Evolutionary conservation across 192 early-diverging fungal genomes (phyloP).

Genomic region (Umbelopsis ramanniana): DNA sequence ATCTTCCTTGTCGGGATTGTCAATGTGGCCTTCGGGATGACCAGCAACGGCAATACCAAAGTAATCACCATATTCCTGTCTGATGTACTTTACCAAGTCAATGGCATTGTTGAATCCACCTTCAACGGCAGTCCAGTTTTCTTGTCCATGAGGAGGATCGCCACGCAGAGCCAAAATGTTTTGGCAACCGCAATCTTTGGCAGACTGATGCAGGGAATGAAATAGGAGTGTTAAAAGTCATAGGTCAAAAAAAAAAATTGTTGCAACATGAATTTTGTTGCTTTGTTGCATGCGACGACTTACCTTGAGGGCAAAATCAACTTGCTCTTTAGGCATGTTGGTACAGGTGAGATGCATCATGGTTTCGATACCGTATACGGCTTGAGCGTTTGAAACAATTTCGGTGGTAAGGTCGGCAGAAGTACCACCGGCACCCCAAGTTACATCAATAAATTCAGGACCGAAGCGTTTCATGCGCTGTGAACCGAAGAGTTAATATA

Average conservation of each 20-base stretch:
- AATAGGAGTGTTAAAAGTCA: neutral
- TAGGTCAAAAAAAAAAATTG: neutral
- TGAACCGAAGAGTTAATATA: neutral
- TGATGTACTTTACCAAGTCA: constrained; percentile 92
- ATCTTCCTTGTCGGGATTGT: constrained; percentile 71
- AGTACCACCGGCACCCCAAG: constrained; percentile 94
- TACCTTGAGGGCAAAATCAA: constrained; percentile 81
- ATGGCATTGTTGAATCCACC: constrained; percentile 86
- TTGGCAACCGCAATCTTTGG: constrained; percentile 91
- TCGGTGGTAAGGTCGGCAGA: constrained; percentile 87
- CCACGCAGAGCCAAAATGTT: constrained; percentile 97
- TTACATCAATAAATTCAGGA: constrained; percentile 83
- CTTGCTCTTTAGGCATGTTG: constrained; percentile 91
- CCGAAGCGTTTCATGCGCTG: constrained; percentile 89
- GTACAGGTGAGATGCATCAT: constrained; percentile 99
- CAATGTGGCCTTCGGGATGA: constrained; percentile 94
- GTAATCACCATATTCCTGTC: constrained; percentile 87
- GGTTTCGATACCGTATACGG: constrained; percentile 93
- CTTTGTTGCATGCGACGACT: constrained; percentile 19
- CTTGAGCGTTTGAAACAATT: constrained; percentile 87
- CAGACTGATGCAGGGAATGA: constrained; percentile 51
- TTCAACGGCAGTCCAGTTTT: constrained; percentile 81
- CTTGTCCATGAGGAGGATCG: constrained; percentile 86
- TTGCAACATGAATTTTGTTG: no score
- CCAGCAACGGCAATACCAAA: constrained; percentile 96